A percentile compares a stretch with the other conserved stretches of the same genome.
Evolutionary conservation across 495 filamentous ascomycete species (phyloP).

Genomic region (Neurospora discreta): DNA sequence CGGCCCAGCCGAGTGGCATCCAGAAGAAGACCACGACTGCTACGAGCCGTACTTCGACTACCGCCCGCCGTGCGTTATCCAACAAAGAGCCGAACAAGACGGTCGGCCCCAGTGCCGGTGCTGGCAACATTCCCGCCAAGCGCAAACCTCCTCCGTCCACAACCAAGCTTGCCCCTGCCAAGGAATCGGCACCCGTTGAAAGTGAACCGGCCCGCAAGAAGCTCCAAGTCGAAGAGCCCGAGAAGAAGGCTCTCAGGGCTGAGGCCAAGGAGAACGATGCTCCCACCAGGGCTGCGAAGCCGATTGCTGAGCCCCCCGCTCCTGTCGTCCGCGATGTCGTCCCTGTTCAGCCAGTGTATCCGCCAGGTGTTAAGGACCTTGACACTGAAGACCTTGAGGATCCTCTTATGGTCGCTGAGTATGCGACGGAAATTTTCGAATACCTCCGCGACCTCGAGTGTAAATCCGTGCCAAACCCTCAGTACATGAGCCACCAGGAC

Average conservation of each 20-base stretch:
- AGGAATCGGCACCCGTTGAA: slow-evolving; percentile 47
- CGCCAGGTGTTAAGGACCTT: slow-evolving; percentile 50
- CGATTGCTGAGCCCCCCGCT: slow-evolving; percentile 17
- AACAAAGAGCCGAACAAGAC: slow-evolving; percentile 63
- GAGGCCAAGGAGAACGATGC: slow-evolving; percentile 36
- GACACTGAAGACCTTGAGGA: slow-evolving; percentile 85
- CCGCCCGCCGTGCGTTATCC: slow-evolving; percentile 37
- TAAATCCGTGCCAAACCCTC: slow-evolving; percentile 72
- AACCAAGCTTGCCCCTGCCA: slow-evolving; percentile 35
- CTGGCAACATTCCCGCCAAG: slow-evolving; percentile 56
- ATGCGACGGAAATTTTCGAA: slow-evolving; percentile 94
- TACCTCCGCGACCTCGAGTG: slow-evolving; percentile 83
- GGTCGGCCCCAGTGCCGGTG: slow-evolving; percentile 56
- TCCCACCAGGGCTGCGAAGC: slow-evolving; percentile 14
- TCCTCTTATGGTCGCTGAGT: slow-evolving; percentile 94
- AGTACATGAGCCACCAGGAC: slow-evolving; percentile 89
- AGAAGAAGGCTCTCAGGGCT: slow-evolving; percentile 14
- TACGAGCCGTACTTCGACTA: slow-evolving; percentile 19
- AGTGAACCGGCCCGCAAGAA: slow-evolving; percentile 45
- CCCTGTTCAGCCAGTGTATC: slow-evolving; percentile 25
- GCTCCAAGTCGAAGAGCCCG: slow-evolving; percentile 25
- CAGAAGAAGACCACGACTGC: slow-evolving; percentile 64
- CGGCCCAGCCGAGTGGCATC: slow-evolving; percentile 60
- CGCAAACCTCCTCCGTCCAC: slow-evolving; percentile 39
- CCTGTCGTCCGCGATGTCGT: background rate